Evolutionary conservation across 768 basidiomycete genomes (phyloP).

Genomic region (Phanerochaete sordida): DNA sequence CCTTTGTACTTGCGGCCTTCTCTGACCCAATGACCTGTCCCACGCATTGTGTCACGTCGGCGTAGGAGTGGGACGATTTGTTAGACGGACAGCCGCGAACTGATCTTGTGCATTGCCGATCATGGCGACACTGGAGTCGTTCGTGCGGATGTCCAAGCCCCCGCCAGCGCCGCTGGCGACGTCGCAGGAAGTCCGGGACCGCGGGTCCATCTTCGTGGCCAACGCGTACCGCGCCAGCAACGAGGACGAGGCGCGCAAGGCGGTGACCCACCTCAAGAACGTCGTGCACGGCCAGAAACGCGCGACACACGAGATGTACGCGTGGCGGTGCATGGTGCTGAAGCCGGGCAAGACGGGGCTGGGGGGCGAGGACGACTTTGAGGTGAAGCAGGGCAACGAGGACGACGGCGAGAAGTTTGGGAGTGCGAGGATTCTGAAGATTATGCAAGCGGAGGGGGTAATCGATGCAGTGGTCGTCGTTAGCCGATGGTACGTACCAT

Average conservation of each 20-base stretch:
- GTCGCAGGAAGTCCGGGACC: slow-evolving; percentile 75
- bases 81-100: neutral
- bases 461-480: slow-evolving; percentile 81
- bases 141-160: slow-evolving; percentile 44
- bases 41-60: neutral
- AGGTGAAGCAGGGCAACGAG: slow-evolving; percentile 54
- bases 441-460: slow-evolving; percentile 65
- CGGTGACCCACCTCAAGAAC: slow-evolving; percentile 49
- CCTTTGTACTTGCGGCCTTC: neutral
- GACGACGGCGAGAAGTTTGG: slow-evolving; percentile 82
- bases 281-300: slow-evolving; percentile 55
- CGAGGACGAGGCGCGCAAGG: slow-evolving; percentile 45
- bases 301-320: slow-evolving; percentile 70
- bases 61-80: neutral
- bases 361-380: slow-evolving; percentile 73
- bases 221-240: slow-evolving; percentile 55
- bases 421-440: slow-evolving; percentile 55
- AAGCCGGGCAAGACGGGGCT: slow-evolving; percentile 65
- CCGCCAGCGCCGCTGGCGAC: slow-evolving; percentile 45
- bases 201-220: slow-evolving; percentile 69
- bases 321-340: slow-evolving; percentile 76
- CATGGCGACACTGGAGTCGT: slow-evolving; percentile 47
- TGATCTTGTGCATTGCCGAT: neutral
- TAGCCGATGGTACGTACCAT: slow-evolving; percentile 59
- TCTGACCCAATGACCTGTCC: neutral